Conservation (phyloP, 2,329 filamentous ascomycete species). For the Harringtonia aguacate region DNA sequence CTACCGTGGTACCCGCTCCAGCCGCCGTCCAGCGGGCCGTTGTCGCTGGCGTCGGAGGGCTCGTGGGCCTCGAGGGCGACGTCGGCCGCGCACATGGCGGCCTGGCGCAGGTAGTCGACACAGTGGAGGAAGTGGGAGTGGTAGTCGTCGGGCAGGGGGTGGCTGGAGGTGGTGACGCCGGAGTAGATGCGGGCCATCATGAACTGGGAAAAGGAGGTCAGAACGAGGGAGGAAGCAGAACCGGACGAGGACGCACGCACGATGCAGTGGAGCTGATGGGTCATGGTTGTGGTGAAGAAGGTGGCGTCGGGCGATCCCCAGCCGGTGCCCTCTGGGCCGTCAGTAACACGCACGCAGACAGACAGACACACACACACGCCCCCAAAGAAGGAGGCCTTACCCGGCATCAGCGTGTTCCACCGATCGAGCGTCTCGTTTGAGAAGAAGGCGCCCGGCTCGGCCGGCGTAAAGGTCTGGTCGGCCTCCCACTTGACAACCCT, state of each 20-base stretch:
- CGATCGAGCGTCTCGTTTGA: conserved; percentile 21
- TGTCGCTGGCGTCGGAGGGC: conserved; percentile 26
- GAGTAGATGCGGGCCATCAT: conserved; percentile 24
- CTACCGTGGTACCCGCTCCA: conserved; percentile 30
- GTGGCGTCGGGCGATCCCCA: conserved; percentile 22
- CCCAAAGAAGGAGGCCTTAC: no score
- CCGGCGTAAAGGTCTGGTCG: conserved; percentile 27
- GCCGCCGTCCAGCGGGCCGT: conserved; percentile 23
- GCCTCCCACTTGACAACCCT: conserved; percentile 26
- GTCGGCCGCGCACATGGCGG: conserved; percentile 27
- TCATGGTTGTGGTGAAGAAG: conserved; percentile 29
- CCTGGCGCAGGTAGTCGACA: conserved; percentile 29
- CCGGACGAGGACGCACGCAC: conserved; percentile 13
- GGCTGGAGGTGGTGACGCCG: conserved; percentile 11
- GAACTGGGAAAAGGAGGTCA: conserved; percentile 12
- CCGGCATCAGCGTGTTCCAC: conserved; percentile 30
- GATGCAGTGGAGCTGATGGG: conserved; percentile 29
- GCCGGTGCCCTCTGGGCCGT: conserved; percentile 19
- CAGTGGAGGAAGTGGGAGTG: conserved; percentile 28
- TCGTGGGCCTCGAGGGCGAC: conserved; percentile 24
- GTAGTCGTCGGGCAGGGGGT: conserved; percentile 16
- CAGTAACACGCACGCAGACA: neutral
- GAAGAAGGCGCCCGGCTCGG: conserved; percentile 27
- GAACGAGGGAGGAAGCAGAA: neutral
- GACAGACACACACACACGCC: conserved; percentile 6